Conservation (phyloP, 2,329 filamentous ascomycete genomes). For the Stemphylium vesicarium region DNA sequence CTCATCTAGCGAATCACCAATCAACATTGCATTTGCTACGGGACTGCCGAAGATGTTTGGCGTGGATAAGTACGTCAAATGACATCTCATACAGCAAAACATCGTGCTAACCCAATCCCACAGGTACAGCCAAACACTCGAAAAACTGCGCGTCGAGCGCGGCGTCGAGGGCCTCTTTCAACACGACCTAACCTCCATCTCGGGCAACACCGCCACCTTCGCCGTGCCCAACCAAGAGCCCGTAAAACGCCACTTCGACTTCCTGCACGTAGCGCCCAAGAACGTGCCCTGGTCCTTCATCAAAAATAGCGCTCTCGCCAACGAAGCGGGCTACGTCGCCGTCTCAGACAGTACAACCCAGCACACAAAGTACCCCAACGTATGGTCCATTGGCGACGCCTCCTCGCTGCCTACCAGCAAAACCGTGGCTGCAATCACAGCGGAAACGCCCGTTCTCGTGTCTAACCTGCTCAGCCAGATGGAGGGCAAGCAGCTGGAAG, state of each 20-base stretch:
- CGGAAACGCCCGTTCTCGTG: conserved; percentile 46
- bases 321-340: conserved; percentile 48
- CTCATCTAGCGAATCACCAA: conserved; percentile 33
- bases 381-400: conserved; percentile 51
- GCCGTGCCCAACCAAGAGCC: conserved; percentile 30
- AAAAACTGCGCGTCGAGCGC: conserved; percentile 44
- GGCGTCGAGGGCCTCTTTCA: conserved; percentile 49
- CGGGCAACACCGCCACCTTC: conserved; percentile 48
- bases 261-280: conserved; percentile 49
- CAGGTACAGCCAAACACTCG: conserved; percentile 47
- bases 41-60: conserved; percentile 51
- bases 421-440: conserved; percentile 49
- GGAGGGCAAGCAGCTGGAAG: conserved; percentile 32
- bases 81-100: not conserved
- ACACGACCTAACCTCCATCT: conserved; percentile 47
- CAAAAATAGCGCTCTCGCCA: conserved; percentile 43
- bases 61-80: conserved; percentile 47
- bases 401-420: conserved; percentile 49
- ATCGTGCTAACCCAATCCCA: not conserved
- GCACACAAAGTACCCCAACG: conserved; percentile 48
- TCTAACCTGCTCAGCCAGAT: conserved; percentile 42
- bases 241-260: conserved; percentile 45
- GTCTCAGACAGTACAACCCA: conserved; percentile 45
- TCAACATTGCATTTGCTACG: conserved; percentile 49
- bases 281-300: conserved; percentile 48